These are phyloP conservation scores for Sclerotinia subarctica DNA, from an alignment of 2,329 filamentous ascomycete genomes.

Conservation along the genomic window DNA sequence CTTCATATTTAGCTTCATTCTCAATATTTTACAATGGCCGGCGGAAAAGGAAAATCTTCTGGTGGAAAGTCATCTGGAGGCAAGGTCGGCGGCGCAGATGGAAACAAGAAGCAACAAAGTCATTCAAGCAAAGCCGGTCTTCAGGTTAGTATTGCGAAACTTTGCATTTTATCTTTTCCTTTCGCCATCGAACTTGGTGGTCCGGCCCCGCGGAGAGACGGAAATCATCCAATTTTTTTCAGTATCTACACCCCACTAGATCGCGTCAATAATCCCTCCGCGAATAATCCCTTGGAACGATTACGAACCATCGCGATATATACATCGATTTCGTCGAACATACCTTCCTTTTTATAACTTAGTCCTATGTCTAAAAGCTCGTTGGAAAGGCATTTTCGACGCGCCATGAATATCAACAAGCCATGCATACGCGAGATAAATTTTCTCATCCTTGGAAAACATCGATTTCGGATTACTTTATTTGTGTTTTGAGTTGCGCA, in stretches of 20 bases:
- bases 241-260: slow-evolving; percentile 32
- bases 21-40: slow-evolving; percentile 35
- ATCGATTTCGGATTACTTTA: not conserved
- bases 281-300: slow-evolving; percentile 15
- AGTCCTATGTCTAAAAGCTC: not conserved
- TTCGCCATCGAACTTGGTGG: not conserved
- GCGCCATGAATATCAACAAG: slow-evolving; percentile 31
- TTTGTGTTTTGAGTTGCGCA: slow-evolving; percentile 9
- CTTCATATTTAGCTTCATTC: not conserved
- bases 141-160: slow-evolving; percentile 37
- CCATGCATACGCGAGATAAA: slow-evolving; percentile 13
- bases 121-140: slow-evolving; percentile 41
- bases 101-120: slow-evolving; percentile 40
- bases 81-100: slow-evolving; percentile 39
- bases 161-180: not conserved
- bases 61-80: slow-evolving; percentile 41
- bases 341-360: not conserved
- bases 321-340: not conserved
- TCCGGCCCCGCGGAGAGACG: not conserved
- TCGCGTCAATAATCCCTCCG: slow-evolving; percentile 32
- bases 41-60: slow-evolving; percentile 41
- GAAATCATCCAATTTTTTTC: slow-evolving; percentile 22
- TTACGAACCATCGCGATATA: not conserved
- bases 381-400: slow-evolving; percentile 22
- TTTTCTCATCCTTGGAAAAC: slow-evolving; percentile 16